Percentiles rank a stretch among this genome's conserved stretches.
Conservation (phyloP, 139 green algal genomes). For the Chlorella sorokiniana region DNA sequence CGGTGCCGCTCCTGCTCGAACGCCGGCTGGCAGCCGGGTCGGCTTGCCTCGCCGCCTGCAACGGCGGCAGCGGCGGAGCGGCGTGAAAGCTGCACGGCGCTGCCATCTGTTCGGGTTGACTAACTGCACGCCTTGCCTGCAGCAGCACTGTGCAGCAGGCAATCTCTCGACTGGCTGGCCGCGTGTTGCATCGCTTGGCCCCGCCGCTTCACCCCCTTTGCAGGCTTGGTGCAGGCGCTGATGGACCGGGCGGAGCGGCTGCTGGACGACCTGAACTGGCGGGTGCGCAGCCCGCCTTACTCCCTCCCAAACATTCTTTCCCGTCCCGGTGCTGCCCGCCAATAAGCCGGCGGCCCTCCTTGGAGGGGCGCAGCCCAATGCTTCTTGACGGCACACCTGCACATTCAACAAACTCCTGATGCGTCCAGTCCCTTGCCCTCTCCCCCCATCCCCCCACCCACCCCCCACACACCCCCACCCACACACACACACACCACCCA, state of each 20-base stretch:
- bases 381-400: too few relatives aligned
- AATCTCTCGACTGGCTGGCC: neutral
- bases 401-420: too few relatives aligned
- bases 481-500: neutral
- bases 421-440: neutral
- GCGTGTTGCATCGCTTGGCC: neutral
- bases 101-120: neutral
- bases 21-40: too few relatives aligned
- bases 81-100: too few relatives aligned
- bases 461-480: neutral
- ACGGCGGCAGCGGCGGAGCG: too few relatives aligned
- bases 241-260: neutral
- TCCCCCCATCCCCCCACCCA: neutral
- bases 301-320: neutral
- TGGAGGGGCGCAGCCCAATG: too few relatives aligned
- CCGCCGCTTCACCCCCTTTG: neutral
- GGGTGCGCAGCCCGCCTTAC: neutral
- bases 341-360: too few relatives aligned
- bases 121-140: neutral
- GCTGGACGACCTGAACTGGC: neutral
- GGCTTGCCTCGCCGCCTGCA: too few relatives aligned
- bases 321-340: neutral
- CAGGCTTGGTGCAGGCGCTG: constrained; percentile 26
- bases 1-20: too few relatives aligned
- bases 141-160: neutral